phyloP scores from a whole-genome alignment of 176 grass and related monocot species.

The Puya raimondii region DNA sequence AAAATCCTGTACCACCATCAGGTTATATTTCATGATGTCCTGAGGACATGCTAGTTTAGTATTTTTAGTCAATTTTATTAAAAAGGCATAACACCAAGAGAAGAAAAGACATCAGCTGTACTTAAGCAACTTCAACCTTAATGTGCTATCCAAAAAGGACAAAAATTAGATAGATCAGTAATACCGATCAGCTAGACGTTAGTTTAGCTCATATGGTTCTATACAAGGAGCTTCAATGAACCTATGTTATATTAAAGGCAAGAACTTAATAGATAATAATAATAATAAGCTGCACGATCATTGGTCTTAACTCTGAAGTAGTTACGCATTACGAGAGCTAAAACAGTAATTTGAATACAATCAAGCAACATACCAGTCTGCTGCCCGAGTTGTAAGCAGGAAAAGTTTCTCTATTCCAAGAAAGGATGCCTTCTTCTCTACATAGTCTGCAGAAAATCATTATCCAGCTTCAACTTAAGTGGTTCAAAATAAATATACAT shows the following conservation, averaged over 20 bases:
- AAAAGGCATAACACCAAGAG: no score
- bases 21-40: no score
- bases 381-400: conserved; percentile 83
- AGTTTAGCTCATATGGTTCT: not conserved
- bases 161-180: no score
- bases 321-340: not conserved
- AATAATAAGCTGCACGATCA: not conserved
- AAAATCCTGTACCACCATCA: no score
- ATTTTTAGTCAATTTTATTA: no score
- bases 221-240: not conserved
- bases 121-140: no score
- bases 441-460: conserved; percentile 45
- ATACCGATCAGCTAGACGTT: not conserved
- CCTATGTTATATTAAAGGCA: not conserved
- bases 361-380: conserved; percentile 64
- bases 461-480: not conserved
- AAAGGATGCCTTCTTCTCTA: conserved; percentile 84
- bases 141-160: no score
- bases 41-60: no score
- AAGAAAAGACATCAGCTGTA: no score
- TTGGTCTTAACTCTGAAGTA: not conserved
- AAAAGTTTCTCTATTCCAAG: conserved; percentile 89
- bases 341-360: not conserved
- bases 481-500: not conserved
- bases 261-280: not conserved